A percentile compares a stretch with the other conserved stretches of the same genome.
Evolutionary conservation across 176 grass and related monocot species (phyloP).

Genomic region (Ananas comosus): DNA sequence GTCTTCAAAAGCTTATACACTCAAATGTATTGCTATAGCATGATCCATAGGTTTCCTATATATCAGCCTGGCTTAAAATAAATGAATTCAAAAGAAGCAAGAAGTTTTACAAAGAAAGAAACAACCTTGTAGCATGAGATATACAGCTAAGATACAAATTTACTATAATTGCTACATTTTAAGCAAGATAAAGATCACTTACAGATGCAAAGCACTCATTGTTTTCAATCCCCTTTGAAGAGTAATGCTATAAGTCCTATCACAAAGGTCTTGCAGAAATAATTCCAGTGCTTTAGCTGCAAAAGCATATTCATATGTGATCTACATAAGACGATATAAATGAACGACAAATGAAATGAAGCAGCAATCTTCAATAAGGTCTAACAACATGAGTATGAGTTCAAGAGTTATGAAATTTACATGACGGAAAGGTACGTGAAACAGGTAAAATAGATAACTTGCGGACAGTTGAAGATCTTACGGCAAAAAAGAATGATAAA

Average conservation of each 20-base stretch:
- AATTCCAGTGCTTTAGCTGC: conserved; percentile 95
- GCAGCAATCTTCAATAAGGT: too few species aligned
- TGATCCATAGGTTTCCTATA: too few species aligned
- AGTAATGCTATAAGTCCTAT: conserved; percentile 85
- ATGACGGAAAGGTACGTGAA: too few species aligned
- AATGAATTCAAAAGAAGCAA: not conserved
- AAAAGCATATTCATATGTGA: conserved; percentile 1
- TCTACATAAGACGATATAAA: not conserved
- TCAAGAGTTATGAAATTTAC: too few species aligned
- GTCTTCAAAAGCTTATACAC: not conserved
- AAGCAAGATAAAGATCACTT: conserved; percentile 25
- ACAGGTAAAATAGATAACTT: too few species aligned
- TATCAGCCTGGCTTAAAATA: not conserved
- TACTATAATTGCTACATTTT: not conserved
- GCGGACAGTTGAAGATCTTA: too few species aligned
- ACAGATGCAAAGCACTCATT: conserved; percentile 95
- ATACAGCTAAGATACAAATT: not conserved
- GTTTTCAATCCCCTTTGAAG: conserved; percentile 98
- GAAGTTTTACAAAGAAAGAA: not conserved
- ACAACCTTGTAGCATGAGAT: not conserved
- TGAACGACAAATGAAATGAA: not conserved
- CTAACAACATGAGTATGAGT: too few species aligned
- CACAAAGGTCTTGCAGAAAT: conserved; percentile 98
- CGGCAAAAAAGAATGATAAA: too few species aligned
- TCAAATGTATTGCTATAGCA: too few species aligned